Conservation (phyloP, 2,329 filamentous ascomycete genomes). For the Microdochium trichocladiopsis region DNA sequence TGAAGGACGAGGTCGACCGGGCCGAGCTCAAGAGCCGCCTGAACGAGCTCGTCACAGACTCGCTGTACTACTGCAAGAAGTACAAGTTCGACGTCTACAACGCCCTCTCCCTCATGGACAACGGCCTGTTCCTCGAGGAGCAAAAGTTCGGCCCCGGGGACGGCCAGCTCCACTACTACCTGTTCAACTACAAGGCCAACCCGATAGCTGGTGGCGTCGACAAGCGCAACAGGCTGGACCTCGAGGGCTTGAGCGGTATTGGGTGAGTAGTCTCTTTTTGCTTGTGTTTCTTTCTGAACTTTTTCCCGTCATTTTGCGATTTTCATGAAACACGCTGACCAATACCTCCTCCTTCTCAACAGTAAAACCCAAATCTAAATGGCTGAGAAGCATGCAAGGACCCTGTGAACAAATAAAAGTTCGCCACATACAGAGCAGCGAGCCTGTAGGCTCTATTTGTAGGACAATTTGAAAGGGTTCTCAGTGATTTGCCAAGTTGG, state of each 20-base stretch:
- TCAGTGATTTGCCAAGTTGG: too few species aligned
- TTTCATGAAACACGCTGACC: background rate
- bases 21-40: constrained; percentile 68
- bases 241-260: constrained; percentile 73
- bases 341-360: background rate
- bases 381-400: background rate
- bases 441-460: too few species aligned
- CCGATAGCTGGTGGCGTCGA: constrained; percentile 83
- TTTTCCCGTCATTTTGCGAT: background rate
- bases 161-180: constrained; percentile 91
- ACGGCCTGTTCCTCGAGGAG: constrained; percentile 84
- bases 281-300: background rate
- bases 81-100: constrained; percentile 93
- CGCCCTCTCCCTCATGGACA: constrained; percentile 87
- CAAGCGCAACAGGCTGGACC: constrained; percentile 68
- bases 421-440: background rate
- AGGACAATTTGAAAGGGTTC: too few species aligned
- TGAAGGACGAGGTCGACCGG: constrained; percentile 47
- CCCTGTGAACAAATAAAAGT: too few species aligned
- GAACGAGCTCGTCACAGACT: constrained; percentile 75
- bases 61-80: constrained; percentile 79
- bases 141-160: constrained; percentile 94
- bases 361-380: background rate
- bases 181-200: constrained; percentile 92
- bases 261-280: constrained; percentile 60